A percentile compares a stretch with the other conserved stretches of the same genome.
Conservation (phyloP, 2,329 filamentous ascomycete genomes). For the Chrysosporium keratinophilum region DNA sequence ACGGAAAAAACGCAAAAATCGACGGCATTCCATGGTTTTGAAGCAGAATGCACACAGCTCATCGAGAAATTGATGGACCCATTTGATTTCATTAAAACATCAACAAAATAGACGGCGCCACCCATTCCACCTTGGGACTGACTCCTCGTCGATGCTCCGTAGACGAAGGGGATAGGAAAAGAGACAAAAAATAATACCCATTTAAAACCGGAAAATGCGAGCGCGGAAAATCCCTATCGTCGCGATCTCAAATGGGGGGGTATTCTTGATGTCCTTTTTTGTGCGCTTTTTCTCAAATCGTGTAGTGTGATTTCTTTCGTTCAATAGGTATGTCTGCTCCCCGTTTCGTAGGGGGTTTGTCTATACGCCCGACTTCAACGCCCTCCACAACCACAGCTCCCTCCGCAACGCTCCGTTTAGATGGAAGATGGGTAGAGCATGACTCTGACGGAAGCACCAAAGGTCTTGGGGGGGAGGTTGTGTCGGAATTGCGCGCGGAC, state of each 20-base stretch:
- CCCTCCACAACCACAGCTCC: background rate
- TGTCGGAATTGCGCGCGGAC: constrained; percentile 94
- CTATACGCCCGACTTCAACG: background rate
- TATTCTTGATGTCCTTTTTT: background rate
- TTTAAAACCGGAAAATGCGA: constrained; percentile 9
- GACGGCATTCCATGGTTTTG: background rate
- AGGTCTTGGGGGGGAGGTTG: constrained; percentile 93
- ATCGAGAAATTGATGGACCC: background rate
- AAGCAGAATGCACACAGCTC: background rate
- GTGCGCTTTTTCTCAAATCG: constrained; percentile 2
- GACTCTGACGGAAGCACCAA: constrained; percentile 90
- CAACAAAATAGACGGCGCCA: constrained; percentile 3
- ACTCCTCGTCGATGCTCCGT: constrained; percentile 3
- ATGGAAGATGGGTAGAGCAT: constrained; percentile 98
- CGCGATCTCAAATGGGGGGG: background rate
- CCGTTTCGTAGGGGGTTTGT: background rate
- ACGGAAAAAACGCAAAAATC: background rate
- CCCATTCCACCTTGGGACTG: constrained; percentile 4
- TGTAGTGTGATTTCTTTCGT: background rate
- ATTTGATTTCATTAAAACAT: constrained; percentile 9
- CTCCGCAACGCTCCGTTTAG: constrained; percentile 46
- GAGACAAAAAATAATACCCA: constrained; percentile 3
- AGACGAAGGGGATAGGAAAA: constrained; percentile 1
- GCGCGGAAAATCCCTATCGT: constrained; percentile 1
- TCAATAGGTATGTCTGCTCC: constrained; percentile 1